Evolutionary conservation across 768 basidiomycete species (phyloP).

Genomic region (Hydnomerulius pinastri): DNA sequence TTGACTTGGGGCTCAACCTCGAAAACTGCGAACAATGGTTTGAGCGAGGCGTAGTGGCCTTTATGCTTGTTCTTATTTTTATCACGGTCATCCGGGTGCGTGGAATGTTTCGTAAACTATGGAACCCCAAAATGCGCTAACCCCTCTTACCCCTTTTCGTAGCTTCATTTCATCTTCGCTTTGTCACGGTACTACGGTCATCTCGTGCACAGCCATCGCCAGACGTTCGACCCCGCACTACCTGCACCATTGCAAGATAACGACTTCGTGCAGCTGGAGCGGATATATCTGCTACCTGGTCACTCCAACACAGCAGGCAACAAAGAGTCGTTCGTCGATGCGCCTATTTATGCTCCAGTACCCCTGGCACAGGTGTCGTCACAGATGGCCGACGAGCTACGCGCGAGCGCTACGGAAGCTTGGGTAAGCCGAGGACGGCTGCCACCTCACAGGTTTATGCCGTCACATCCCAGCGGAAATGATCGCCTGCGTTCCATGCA

Average conservation of each 20-base stretch:
- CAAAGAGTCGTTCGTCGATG: conserved; percentile 9
- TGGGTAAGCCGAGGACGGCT: conserved; percentile 48
- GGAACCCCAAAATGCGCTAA: background rate
- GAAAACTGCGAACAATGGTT: conserved; percentile 85
- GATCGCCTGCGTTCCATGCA: background rate
- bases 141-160: background rate
- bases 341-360: conserved; percentile 66
- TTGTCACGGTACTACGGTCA: conserved; percentile 66
- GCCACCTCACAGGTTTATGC: background rate
- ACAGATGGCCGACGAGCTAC: conserved; percentile 48
- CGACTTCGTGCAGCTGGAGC: conserved; percentile 44
- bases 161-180: conserved; percentile 79
- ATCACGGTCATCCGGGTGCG: conserved; percentile 68
- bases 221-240: conserved; percentile 14
- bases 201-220: conserved; percentile 46
- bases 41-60: conserved; percentile 61
- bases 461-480: conserved; percentile 1
- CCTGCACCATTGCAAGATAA: conserved; percentile 22
- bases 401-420: conserved; percentile 62
- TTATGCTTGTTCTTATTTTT: conserved; percentile 59
- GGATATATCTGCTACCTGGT: conserved; percentile 61
- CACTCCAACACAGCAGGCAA: conserved; percentile 13
- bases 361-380: conserved; percentile 56
- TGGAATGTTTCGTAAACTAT: conserved; percentile 11
- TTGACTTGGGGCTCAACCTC: conserved; percentile 70